Base-by-base conservation (phyloP, 257 asterid species). In the Solanum chiquidenum region DNA sequence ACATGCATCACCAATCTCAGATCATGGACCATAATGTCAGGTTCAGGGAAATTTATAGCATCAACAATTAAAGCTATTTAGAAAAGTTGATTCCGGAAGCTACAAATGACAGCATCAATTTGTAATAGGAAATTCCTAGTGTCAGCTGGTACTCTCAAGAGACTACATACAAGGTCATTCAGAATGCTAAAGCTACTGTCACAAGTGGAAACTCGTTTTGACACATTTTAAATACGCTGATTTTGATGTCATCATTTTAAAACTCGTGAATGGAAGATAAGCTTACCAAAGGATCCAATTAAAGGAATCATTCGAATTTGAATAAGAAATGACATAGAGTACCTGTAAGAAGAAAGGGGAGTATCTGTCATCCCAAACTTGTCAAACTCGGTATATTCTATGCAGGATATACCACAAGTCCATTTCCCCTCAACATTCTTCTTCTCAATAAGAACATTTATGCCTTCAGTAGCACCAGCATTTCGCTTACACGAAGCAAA, bases 311-410 rank as follows among this genome's bases (percentile, higher is more conserved):
- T 76, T 74, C 0, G 20, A 80, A 80, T 29, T 27, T 49, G 20
- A 82, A 82, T 18, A 88, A 62, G 20, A 80, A 71, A 83, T 66
- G 82, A 34, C 86, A 40, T 84, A 85, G 90, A 90, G 55, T 90
- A 95, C 98, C 98, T 88, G 84, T 86, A 90, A 83, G 91, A 86
- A 90, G 95, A 90, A 92, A 89, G 92, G 76, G 93, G 90, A 38
- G 88, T 93, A 25, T 77, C 89, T 66, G 89, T 85, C 88, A 94
- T 92, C 62, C 99, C 99, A 93, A 94, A 97, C 92, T 95, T 96
- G 90, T 97, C 95, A 71, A 97, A 97, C 92, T 97, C 99, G 12
- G 99, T 97, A 92, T 97, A 97, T 88, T 97, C 99, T 21, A 97
- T 94, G 86, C 99, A 97, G 83, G 99, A 95, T 64, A 94, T 83